These are phyloP conservation scores for Dendrostoma leiphaemia DNA, from an alignment of 2,329 filamentous ascomycete species.

Conservation along the genomic window DNA sequence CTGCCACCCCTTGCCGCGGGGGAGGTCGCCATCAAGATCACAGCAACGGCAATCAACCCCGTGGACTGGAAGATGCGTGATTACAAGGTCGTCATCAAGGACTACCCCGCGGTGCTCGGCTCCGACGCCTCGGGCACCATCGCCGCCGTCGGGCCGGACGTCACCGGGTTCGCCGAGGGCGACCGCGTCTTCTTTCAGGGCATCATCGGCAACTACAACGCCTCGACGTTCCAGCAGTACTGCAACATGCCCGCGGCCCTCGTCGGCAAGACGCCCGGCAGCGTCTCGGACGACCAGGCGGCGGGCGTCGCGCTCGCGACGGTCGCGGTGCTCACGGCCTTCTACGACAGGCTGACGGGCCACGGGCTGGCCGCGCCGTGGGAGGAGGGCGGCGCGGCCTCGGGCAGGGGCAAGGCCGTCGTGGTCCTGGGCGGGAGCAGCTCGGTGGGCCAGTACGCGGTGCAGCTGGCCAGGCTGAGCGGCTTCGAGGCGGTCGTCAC, in stretches of 20 bases:
- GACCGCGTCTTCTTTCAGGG: constrained; percentile 38
- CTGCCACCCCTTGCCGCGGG: constrained; percentile 21
- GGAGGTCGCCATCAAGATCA: constrained; percentile 23
- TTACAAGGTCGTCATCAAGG: constrained; percentile 23
- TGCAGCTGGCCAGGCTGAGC: constrained; percentile 40
- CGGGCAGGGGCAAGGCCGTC: constrained; percentile 38
- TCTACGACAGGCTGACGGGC: constrained; percentile 22
- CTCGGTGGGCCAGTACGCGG: constrained; percentile 41
- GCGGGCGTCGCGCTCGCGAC: constrained; percentile 25
- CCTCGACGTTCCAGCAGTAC: constrained; percentile 36
- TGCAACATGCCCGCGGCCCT: constrained; percentile 31
- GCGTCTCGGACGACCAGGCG: constrained; percentile 29
- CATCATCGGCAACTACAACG: constrained; percentile 28
- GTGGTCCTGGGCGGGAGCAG: constrained; percentile 31
- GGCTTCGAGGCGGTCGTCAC: constrained; percentile 44
- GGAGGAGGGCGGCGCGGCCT: constrained; percentile 29
- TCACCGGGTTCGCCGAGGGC: constrained; percentile 28
- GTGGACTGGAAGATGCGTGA: constrained; percentile 35
- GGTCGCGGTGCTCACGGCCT: constrained; percentile 21
- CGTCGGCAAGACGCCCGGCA: constrained; percentile 29
- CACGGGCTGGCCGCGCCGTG: constrained; percentile 29
- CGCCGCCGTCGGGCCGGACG: constrained; percentile 28
- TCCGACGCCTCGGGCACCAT: constrained; percentile 33
- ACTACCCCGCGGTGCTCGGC: constrained; percentile 34
- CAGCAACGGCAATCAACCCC: constrained; percentile 32